These are phyloP conservation scores for Syzygium malaccense DNA, from an alignment of 441 rosid genomes.

Conservation along the genomic window DNA sequence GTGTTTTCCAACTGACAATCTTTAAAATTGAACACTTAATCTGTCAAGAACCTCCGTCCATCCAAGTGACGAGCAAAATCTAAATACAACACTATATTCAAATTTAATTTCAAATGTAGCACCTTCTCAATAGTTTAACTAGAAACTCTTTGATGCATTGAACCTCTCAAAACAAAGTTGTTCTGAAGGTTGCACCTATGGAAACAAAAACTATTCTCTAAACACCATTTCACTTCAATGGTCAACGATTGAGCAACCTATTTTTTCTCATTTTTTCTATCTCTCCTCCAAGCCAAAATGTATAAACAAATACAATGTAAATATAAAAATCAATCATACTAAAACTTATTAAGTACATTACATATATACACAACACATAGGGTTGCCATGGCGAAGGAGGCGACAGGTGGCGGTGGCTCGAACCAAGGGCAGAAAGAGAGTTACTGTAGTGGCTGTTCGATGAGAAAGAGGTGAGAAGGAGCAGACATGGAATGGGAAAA, in stretches of 20 bases:
- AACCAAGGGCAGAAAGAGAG: not conserved
- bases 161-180: not conserved
- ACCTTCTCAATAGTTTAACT: not conserved
- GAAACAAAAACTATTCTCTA: not conserved
- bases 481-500: not conserved
- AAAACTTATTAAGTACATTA: not conserved
- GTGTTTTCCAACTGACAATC: not conserved
- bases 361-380: not conserved
- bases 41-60: not conserved
- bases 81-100: not conserved
- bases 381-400: not conserved
- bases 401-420: not conserved
- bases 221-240: not conserved
- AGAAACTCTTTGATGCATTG: not conserved
- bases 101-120: not conserved
- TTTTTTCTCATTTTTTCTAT: not conserved
- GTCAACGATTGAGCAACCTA: not conserved
- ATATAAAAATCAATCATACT: not conserved
- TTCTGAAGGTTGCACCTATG: not conserved
- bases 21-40: not conserved
- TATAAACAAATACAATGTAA: not conserved
- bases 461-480: not conserved
- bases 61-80: not conserved
- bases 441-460: not conserved
- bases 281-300: not conserved